Percentiles rank a stretch among this genome's conserved stretches.
Evolutionary conservation across 2,329 filamentous ascomycete species (phyloP).

Genomic region (Gnomoniopsis sp.): DNA sequence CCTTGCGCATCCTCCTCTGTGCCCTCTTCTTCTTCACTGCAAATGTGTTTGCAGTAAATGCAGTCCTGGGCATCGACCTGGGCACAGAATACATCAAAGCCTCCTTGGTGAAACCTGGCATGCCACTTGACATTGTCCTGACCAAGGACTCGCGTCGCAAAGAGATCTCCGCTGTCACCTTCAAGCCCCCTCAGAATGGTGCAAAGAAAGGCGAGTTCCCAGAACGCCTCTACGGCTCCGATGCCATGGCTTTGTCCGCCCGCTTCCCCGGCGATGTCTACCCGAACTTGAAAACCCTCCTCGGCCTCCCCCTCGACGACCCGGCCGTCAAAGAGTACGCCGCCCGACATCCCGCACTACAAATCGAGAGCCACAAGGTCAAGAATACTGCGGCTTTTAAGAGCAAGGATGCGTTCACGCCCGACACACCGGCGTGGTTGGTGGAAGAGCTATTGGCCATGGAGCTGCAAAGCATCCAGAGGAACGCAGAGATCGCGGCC

Average conservation of each 20-base stretch:
- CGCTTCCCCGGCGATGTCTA: slow-evolving; percentile 93
- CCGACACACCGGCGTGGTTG: slow-evolving; percentile 64
- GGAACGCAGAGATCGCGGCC: slow-evolving; percentile 81
- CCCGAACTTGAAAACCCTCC: slow-evolving; percentile 84
- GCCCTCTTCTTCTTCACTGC: slow-evolving; percentile 40
- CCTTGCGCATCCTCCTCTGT: slow-evolving; percentile 34
- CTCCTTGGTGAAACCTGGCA: slow-evolving; percentile 90
- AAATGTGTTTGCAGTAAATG: slow-evolving; percentile 56
- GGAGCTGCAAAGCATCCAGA: slow-evolving; percentile 87
- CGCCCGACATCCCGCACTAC: slow-evolving; percentile 73
- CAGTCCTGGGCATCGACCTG: slow-evolving; percentile 88
- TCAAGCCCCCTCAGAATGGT: slow-evolving; percentile 76
- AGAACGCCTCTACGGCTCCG: slow-evolving; percentile 86
- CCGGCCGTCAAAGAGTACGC: slow-evolving; percentile 67
- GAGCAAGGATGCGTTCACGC: slow-evolving; percentile 62
- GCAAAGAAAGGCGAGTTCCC: slow-evolving; percentile 68
- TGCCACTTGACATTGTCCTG: slow-evolving; percentile 94
- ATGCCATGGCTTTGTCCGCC: slow-evolving; percentile 81
- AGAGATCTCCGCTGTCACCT: slow-evolving; percentile 85
- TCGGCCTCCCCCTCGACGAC: slow-evolving; percentile 68
- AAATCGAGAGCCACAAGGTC: slow-evolving; percentile 56
- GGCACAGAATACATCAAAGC: slow-evolving; percentile 98
- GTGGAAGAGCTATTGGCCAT: slow-evolving; percentile 95
- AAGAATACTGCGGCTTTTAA: slow-evolving; percentile 77
- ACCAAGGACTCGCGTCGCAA: slow-evolving; percentile 98